A percentile compares a stretch with the other conserved stretches of the same genome.
These are phyloP conservation scores for Pseudogymnoascus sp. DNA, from an alignment of 2,329 filamentous ascomycete genomes.

Conservation along the genomic window DNA sequence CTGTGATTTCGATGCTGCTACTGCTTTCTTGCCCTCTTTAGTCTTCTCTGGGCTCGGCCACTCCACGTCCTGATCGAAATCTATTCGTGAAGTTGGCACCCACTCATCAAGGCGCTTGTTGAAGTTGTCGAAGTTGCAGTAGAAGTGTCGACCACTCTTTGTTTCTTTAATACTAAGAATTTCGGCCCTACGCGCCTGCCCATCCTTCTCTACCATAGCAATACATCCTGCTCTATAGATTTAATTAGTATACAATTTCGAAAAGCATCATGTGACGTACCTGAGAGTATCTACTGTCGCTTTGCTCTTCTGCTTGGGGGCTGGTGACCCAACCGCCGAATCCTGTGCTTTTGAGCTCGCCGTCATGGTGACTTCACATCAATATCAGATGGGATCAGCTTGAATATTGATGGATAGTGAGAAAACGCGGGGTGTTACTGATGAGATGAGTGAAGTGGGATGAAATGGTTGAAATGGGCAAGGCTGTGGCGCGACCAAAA, in stretches of 20 bases:
- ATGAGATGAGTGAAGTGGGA: conserved; percentile 2
- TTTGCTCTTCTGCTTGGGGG: conserved; percentile 62
- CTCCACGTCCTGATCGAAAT: conserved; percentile 85
- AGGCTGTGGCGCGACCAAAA: conserved; percentile 1
- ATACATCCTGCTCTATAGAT: conserved; percentile 28
- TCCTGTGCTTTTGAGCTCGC: conserved; percentile 44
- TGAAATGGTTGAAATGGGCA: neutral
- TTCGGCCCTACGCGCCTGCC: conserved; percentile 82
- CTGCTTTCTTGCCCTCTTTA: conserved; percentile 69
- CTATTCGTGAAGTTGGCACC: conserved; percentile 75
- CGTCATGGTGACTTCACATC: conserved; percentile 43
- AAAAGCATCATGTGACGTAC: conserved; percentile 40
- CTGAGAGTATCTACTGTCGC: conserved; percentile 79
- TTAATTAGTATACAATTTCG: neutral
- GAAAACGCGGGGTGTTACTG: neutral
- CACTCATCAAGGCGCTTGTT: conserved; percentile 85
- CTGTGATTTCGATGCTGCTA: conserved; percentile 36
- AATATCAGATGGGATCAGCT: neutral
- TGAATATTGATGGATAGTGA: conserved; percentile 3
- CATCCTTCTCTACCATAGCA: conserved; percentile 50
- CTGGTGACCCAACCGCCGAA: conserved; percentile 48
- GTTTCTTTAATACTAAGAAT: conserved; percentile 90
- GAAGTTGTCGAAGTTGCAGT: conserved; percentile 97
- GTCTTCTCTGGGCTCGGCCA: conserved; percentile 80
- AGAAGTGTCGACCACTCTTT: conserved; percentile 82